Evolutionary conservation across 2,329 filamentous ascomycete species (phyloP).

Genomic region (Xylariales sp.): DNA sequence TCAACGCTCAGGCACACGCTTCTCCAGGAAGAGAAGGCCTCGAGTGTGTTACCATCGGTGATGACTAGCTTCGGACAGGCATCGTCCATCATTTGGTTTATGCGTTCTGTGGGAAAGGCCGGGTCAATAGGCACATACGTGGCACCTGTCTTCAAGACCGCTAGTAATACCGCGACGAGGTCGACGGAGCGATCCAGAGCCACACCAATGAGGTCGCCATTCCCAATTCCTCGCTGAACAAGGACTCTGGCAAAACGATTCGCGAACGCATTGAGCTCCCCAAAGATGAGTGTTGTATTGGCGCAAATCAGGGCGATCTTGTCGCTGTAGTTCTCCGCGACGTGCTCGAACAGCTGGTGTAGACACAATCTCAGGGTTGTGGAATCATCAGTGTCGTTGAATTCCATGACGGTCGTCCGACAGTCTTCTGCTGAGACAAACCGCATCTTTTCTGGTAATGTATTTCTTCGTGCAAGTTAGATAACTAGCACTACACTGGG

Average conservation of each 20-base stretch:
- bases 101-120: constrained; percentile 22
- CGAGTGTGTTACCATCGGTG: constrained; percentile 5
- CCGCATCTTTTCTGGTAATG: constrained; percentile 9
- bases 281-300: constrained; percentile 14
- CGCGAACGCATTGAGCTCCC: constrained; percentile 16
- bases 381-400: constrained; percentile 10
- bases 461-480: neutral
- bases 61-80: constrained; percentile 21
- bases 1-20: constrained; percentile 15
- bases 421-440: constrained; percentile 7
- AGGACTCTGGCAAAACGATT: constrained; percentile 19
- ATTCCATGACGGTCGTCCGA: constrained; percentile 7
- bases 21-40: constrained; percentile 12
- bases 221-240: constrained; percentile 12
- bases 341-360: constrained; percentile 15
- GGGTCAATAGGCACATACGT: constrained; percentile 28
- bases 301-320: constrained; percentile 17
- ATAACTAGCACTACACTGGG: neutral
- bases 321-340: constrained; percentile 9
- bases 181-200: constrained; percentile 21
- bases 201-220: constrained; percentile 23
- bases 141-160: constrained; percentile 24
- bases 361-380: constrained; percentile 10
- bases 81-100: constrained; percentile 23
- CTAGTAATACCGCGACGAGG: constrained; percentile 20